phyloP scores from a whole-genome alignment of 2,329 filamentous ascomycete species.

The Hypoxylon sp. region DNA sequence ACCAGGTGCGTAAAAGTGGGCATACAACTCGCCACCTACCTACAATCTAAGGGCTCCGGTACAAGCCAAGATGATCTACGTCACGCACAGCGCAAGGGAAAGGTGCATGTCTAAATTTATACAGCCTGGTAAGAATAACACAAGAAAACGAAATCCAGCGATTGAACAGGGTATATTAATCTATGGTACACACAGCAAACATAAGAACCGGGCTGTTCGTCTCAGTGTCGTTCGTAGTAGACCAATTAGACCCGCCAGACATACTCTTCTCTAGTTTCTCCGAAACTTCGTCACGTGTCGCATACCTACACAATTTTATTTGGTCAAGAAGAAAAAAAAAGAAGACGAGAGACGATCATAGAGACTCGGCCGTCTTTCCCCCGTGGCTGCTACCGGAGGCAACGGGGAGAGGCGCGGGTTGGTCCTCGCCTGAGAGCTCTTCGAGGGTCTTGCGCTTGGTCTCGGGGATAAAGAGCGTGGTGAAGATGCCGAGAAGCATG shows the following conservation, averaged over 20 bases:
- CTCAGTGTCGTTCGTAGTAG: slow-evolving; percentile 11
- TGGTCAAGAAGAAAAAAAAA: slow-evolving; percentile 10
- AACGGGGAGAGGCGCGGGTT: slow-evolving; percentile 30
- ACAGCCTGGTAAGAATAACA: not conserved
- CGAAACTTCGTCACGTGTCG: slow-evolving; percentile 17
- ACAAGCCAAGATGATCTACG: not conserved
- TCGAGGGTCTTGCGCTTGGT: slow-evolving; percentile 82
- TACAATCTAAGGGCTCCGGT: not conserved
- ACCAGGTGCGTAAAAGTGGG: not conserved
- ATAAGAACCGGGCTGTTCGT: slow-evolving; percentile 22
- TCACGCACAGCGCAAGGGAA: not conserved
- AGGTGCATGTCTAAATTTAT: not conserved
- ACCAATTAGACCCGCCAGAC: slow-evolving; percentile 10
- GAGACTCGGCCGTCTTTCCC: slow-evolving; percentile 34
- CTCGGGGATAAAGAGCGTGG: slow-evolving; percentile 79
- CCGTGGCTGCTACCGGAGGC: slow-evolving; percentile 12
- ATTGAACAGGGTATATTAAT: slow-evolving; percentile 46
- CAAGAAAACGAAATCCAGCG: slow-evolving; percentile 22
- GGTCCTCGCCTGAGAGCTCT: slow-evolving; percentile 65
- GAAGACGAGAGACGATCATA: slow-evolving; percentile 13
- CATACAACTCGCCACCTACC: not conserved
- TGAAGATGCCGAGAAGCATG: slow-evolving; percentile 80
- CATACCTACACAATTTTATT: slow-evolving; percentile 12
- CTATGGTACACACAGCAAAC: slow-evolving; percentile 38
- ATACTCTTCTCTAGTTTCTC: slow-evolving; percentile 1